phyloP scores from a whole-genome alignment of 176 grass and related monocot species.

The Areca catechu region DNA sequence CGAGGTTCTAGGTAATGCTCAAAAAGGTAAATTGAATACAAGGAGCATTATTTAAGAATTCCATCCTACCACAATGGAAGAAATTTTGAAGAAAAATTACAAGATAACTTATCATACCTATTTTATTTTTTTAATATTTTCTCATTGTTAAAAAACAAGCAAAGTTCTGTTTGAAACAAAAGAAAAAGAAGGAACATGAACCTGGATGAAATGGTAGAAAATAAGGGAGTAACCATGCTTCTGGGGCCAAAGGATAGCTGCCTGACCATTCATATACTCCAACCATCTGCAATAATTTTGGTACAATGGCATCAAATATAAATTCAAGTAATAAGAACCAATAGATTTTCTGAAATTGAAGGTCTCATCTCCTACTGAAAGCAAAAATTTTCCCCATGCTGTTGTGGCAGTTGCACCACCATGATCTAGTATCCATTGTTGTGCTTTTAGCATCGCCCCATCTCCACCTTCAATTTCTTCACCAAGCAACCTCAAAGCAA shows the following conservation, averaged over 20 bases:
- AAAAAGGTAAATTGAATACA: no score
- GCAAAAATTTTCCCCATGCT: conserved; percentile 50
- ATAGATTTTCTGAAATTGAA: no score
- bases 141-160: no score
- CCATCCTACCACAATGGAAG: no score
- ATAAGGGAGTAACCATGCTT: conserved; percentile 56
- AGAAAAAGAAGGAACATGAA: conserved; percentile 11
- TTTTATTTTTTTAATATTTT: no score
- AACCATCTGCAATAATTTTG: conserved; percentile 36
- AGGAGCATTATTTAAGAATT: no score
- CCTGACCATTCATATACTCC: conserved; percentile 77
- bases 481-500: conserved; percentile 51
- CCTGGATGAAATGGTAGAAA: conserved; percentile 67
- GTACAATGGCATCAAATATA: no score
- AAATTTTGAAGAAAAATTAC: no score
- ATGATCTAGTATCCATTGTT: conserved; percentile 63
- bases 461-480: conserved; percentile 31
- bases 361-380: conserved; percentile 30
- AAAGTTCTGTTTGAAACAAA: no score
- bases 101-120: no score
- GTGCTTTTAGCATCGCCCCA: conserved; percentile 31
- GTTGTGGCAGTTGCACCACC: conserved; percentile 47
- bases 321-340: no score
- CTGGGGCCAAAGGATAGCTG: conserved; percentile 54
- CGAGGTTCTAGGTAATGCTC: no score